phyloP scores from a whole-genome alignment of 2,329 filamentous ascomycete species.

The Xylaria sp. region DNA sequence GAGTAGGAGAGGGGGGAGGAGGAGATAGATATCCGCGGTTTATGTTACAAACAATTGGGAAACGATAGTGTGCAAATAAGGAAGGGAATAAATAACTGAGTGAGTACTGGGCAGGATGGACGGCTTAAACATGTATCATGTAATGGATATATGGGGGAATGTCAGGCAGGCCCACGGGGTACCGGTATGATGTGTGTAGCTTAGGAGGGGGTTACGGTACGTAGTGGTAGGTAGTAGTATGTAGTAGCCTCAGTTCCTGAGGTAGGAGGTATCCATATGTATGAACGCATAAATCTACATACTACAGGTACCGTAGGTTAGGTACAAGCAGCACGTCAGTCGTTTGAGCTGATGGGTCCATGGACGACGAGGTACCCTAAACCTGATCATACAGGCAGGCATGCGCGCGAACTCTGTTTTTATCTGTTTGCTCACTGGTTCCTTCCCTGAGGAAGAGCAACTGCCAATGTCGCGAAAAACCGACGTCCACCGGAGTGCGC shows the following conservation, averaged over 20 bases:
- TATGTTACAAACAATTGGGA: neutral
- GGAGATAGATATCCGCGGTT: neutral
- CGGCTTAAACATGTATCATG: neutral
- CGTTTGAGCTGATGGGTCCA: neutral
- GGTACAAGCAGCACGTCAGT: neutral
- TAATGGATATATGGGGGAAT: neutral
- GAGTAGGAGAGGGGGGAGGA: neutral
- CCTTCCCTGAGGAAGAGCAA: neutral
- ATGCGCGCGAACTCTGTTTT: conserved; percentile 3
- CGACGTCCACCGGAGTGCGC: neutral
- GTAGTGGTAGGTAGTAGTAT: neutral
- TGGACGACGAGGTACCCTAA: neutral
- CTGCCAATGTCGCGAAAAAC: neutral
- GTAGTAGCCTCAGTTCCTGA: neutral
- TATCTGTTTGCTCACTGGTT: neutral
- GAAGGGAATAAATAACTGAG: neutral
- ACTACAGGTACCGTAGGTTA: neutral
- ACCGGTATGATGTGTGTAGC: too few species aligned
- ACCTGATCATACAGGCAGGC: neutral
- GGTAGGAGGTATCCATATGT: neutral
- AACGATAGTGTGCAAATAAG: neutral
- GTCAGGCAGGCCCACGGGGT: neutral
- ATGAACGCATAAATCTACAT: neutral
- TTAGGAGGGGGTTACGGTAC: neutral
- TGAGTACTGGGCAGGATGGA: neutral